A percentile compares a stretch with the other conserved stretches of the same genome.
Conservation (phyloP, 1,139 yeast species). For the Pichia kudriavzevii region DNA sequence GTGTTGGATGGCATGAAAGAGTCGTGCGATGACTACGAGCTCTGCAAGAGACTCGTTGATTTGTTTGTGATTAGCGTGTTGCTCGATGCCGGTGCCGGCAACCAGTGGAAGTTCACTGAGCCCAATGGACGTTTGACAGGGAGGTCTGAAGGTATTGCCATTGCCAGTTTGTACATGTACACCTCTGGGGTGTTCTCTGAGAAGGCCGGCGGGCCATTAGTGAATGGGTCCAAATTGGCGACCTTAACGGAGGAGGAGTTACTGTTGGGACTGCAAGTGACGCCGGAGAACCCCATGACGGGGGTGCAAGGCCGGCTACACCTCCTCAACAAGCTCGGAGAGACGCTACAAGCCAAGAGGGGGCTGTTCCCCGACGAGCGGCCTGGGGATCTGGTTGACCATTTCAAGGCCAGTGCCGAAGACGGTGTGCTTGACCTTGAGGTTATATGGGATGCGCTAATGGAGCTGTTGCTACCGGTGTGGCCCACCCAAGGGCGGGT, state of each 20-base stretch:
- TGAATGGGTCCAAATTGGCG: slow-evolving; percentile 35
- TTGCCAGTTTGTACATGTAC: slow-evolving; percentile 49
- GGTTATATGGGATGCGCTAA: slow-evolving; percentile 43
- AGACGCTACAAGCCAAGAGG: slow-evolving; percentile 32
- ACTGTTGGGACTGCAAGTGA: slow-evolving; percentile 37
- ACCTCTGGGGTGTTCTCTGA: slow-evolving; percentile 38
- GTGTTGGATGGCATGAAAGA: slow-evolving; percentile 29
- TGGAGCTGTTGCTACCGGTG: slow-evolving; percentile 44
- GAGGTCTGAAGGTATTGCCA: slow-evolving; percentile 55
- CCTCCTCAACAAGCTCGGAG: slow-evolving; percentile 39
- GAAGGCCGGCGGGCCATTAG: slow-evolving; percentile 27
- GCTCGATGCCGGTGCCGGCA: slow-evolving; percentile 60
- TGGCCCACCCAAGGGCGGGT: slow-evolving; percentile 54
- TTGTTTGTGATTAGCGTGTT: slow-evolving; percentile 50
- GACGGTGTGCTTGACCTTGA: slow-evolving; percentile 32
- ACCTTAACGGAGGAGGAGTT: slow-evolving; percentile 27
- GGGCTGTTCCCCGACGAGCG: slow-evolving; percentile 41
- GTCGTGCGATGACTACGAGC: slow-evolving; percentile 27
- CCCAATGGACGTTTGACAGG: slow-evolving; percentile 25
- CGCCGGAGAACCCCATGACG: slow-evolving; percentile 37
- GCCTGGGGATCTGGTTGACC: slow-evolving; percentile 49
- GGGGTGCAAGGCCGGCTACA: slow-evolving; percentile 46
- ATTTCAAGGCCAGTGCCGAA: slow-evolving; percentile 24
- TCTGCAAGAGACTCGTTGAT: slow-evolving; percentile 45
- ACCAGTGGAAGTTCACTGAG: slow-evolving; percentile 41